These are phyloP conservation scores for Cyamopsis tetragonoloba DNA, from an alignment of 306 rosid species.

Conservation along the genomic window DNA sequence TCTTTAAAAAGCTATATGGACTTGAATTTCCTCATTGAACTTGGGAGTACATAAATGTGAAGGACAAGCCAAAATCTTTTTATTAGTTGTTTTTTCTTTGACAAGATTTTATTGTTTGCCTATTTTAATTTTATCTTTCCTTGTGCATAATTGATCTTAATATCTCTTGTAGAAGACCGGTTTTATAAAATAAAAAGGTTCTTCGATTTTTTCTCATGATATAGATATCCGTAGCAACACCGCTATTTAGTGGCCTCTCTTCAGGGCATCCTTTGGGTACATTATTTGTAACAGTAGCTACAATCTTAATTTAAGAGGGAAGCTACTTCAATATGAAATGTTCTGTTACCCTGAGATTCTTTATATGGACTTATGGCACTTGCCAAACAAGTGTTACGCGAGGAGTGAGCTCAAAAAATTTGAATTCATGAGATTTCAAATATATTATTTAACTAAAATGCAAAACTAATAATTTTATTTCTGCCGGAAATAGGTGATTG, in stretches of 20 bases:
- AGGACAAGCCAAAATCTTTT: too few species aligned
- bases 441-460: not conserved
- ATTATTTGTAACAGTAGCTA: too few species aligned
- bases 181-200: too few species aligned
- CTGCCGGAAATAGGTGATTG: conserved; percentile 55
- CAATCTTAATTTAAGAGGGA: conserved; percentile 1
- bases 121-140: too few species aligned
- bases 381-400: not conserved
- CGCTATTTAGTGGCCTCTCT: not conserved
- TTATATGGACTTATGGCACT: not conserved
- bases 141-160: too few species aligned
- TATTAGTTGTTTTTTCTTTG: too few species aligned
- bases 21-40: too few species aligned
- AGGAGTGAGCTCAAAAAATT: not conserved
- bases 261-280: not conserved
- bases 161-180: too few species aligned
- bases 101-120: too few species aligned
- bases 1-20: too few species aligned
- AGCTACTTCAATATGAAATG: conserved; percentile 9
- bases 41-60: too few species aligned
- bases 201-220: not conserved
- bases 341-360: not conserved
- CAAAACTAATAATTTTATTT: conserved; percentile 4
- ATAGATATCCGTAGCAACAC: not conserved
- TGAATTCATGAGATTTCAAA: not conserved